These are phyloP conservation scores for Arabidopsis arenosa DNA, from an alignment of 345 rosid species.

Conservation along the genomic window DNA sequence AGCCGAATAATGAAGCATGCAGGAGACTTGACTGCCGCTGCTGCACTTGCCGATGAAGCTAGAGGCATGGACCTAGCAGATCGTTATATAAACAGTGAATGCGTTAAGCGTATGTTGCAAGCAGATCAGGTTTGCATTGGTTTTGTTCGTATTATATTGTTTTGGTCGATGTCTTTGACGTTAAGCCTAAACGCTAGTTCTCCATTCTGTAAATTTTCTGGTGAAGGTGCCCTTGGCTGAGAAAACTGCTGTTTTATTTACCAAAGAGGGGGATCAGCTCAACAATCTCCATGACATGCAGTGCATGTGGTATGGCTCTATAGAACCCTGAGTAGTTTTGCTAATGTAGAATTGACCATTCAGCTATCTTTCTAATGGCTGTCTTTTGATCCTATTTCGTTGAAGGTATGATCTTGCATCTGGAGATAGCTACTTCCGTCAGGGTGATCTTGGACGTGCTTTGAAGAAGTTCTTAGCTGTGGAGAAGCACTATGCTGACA, in stretches of 20 bases:
- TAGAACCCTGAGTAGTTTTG: constrained; percentile 28
- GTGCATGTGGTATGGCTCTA: constrained; percentile 92
- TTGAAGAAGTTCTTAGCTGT: constrained; percentile 91
- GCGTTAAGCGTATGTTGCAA: constrained; percentile 97
- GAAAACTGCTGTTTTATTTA: constrained; percentile 90
- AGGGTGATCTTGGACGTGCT: constrained; percentile 96
- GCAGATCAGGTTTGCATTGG: constrained; percentile 83
- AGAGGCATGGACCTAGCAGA: constrained; percentile 99
- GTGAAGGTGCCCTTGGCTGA: constrained; percentile 88
- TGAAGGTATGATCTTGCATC: constrained; percentile 98
- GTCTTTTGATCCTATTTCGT: constrained; percentile 19
- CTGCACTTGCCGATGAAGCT: constrained; percentile 99
- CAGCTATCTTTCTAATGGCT: constrained; percentile 31
- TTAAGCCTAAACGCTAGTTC: constrained; percentile 18
- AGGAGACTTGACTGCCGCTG: constrained; percentile 89
- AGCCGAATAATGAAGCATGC: constrained; percentile 98
- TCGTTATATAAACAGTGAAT: constrained; percentile 92
- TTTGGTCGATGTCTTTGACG: constrained; percentile 7
- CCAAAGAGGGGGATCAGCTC: constrained; percentile 98
- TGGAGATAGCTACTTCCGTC: constrained; percentile 94
- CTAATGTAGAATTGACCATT: constrained; percentile 24
- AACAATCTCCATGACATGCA: constrained; percentile 99
- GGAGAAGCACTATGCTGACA: constrained; percentile 99
- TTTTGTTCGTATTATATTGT: constrained; percentile 13
- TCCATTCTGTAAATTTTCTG: constrained; percentile 12